These are phyloP conservation scores for Cinnamomum micranthum DNA, from an alignment of 164 flowering plant species.

Conservation along the genomic window DNA sequence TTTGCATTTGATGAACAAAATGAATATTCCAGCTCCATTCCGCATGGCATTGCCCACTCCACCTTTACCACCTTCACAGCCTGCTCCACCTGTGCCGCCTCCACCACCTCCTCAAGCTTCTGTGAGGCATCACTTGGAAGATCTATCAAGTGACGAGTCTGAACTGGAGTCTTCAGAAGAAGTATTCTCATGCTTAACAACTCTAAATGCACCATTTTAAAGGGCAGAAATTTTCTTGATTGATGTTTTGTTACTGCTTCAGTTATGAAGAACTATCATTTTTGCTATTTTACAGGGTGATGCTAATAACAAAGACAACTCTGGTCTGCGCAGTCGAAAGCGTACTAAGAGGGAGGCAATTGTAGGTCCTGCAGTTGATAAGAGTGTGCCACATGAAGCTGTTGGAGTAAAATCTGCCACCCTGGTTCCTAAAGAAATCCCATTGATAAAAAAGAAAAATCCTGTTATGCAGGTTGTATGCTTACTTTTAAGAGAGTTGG, in stretches of 20 bases:
- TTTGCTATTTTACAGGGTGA: constrained; percentile 29
- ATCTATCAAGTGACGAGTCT: constrained; percentile 77
- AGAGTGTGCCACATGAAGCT: constrained; percentile 85
- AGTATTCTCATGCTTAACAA: constrained; percentile 27
- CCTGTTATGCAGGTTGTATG: constrained; percentile 65
- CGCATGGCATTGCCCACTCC: constrained; percentile 90
- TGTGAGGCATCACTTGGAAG: constrained; percentile 35
- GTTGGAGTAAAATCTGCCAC: constrained; percentile 79
- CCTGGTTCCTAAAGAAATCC: constrained; percentile 84
- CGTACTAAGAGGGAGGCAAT: constrained; percentile 59
- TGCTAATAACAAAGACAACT: constrained; percentile 22
- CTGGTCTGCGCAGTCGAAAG: constrained; percentile 33
- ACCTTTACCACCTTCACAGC: constrained; percentile 65
- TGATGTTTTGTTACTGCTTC: neutral
- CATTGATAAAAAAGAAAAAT: constrained; percentile 81
- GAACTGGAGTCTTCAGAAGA: constrained; percentile 92
- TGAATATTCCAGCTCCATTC: constrained; percentile 98
- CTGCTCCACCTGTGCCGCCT: constrained; percentile 50
- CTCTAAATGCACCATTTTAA: neutral
- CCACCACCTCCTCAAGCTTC: constrained; percentile 24
- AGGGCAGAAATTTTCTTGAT: neutral
- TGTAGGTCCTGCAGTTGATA: constrained; percentile 90
- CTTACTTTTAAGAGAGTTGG: neutral
- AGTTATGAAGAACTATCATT: neutral
- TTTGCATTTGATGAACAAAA: constrained; percentile 98